Evolutionary conservation across 2,329 filamentous ascomycete species (phyloP).

Genomic region (Tolypocladium tundrense): DNA sequence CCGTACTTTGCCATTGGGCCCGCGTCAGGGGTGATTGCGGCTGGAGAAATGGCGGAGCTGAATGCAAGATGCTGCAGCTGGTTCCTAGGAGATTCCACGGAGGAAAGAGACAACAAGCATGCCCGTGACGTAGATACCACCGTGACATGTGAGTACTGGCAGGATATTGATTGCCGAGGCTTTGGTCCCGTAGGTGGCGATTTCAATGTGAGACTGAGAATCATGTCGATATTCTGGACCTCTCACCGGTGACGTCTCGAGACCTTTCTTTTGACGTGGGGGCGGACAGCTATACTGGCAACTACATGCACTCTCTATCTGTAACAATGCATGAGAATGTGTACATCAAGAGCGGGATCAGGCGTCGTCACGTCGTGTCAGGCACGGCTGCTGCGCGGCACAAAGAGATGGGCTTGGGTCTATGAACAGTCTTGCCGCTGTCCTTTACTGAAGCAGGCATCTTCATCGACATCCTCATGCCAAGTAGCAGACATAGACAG

Average conservation of each 20-base stretch:
- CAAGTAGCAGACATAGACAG: neutral
- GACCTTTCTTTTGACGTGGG: neutral
- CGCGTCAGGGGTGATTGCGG: no score
- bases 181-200: neutral
- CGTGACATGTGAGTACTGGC: neutral
- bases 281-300: neutral
- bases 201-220: neutral
- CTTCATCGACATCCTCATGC: neutral
- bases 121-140: neutral
- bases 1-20: no score
- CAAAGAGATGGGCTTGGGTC: neutral
- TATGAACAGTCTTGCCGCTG: neutral
- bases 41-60: no score
- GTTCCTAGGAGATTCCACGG: neutral
- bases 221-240: neutral
- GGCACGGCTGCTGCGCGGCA: no score
- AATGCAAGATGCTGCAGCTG: no score
- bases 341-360: neutral
- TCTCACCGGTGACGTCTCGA: neutral
- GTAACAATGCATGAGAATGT: neutral
- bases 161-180: neutral
- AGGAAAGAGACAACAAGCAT: neutral
- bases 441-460: neutral
- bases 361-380: neutral
- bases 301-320: no score